These are phyloP conservation scores for Spinellus fusiger DNA, from an alignment of 192 early-diverging fungal genomes.

Conservation along the genomic window DNA sequence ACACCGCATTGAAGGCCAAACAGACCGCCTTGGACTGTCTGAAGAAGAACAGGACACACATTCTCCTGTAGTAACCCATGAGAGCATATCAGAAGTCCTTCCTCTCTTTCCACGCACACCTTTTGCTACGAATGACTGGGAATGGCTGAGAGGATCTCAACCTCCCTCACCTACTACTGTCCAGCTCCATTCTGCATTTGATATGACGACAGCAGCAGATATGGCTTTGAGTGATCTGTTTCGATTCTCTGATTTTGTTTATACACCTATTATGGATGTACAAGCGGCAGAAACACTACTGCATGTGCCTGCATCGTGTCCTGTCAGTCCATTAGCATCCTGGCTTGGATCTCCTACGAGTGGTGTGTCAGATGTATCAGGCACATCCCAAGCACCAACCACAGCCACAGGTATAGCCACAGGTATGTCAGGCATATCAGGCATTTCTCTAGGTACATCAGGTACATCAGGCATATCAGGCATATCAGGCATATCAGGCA, in stretches of 20 bases:
- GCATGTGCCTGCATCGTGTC: background rate
- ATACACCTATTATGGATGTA: constrained; percentile 13
- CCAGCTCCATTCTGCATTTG: background rate
- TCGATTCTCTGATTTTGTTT: constrained; percentile 25
- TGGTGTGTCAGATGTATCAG: background rate
- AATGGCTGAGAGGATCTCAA: background rate
- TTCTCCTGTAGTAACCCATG: background rate
- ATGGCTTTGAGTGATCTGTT: constrained; percentile 1
- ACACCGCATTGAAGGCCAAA: constrained; percentile 16
- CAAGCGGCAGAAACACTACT: background rate
- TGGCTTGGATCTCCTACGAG: background rate
- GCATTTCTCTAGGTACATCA: no score
- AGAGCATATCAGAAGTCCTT: background rate
- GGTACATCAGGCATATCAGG: no score
- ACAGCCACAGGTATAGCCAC: no score
- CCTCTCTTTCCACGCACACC: background rate
- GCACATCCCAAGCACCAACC: background rate
- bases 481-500: no score
- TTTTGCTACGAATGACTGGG: background rate
- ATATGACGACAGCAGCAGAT: background rate
- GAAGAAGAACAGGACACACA: background rate
- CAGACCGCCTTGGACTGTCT: background rate
- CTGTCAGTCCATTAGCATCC: background rate
- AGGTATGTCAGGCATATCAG: no score
- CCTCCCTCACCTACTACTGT: background rate